phyloP scores from a whole-genome alignment of 352 stramenopile genomes.

The Thalassiosira delicatula region DNA sequence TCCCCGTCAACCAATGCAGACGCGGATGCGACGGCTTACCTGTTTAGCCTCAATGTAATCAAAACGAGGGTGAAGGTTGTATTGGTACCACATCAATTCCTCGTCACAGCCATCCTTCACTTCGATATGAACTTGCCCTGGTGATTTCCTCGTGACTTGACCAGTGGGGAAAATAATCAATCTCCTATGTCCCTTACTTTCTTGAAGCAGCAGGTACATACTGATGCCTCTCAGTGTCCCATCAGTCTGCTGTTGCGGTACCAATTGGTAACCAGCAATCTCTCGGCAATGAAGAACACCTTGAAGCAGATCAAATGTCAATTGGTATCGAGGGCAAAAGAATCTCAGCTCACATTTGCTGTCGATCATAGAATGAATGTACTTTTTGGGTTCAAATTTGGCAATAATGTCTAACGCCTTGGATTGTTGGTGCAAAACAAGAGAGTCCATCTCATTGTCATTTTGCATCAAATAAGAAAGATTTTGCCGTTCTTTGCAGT shows the following conservation, averaged over 20 bases:
- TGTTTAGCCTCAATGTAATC: constrained; percentile 47
- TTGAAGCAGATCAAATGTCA: constrained; percentile 41
- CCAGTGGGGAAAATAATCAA: constrained; percentile 56
- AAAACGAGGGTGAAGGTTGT: constrained; percentile 51
- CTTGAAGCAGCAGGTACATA: constrained; percentile 49
- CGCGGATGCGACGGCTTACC: constrained; percentile 15
- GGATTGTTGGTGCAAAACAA: constrained; percentile 44
- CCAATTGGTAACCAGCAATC: constrained; percentile 49
- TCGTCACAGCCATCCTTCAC: constrained; percentile 22
- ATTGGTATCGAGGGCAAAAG: constrained; percentile 46
- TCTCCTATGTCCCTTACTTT: background rate
- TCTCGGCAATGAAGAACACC: constrained; percentile 40
- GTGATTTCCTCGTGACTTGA: constrained; percentile 20
- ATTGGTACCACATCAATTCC: constrained; percentile 41
- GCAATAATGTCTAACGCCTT: constrained; percentile 37
- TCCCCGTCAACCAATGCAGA: constrained; percentile 2
- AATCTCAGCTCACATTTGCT: constrained; percentile 33
- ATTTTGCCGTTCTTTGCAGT: constrained; percentile 12
- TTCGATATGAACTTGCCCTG: constrained; percentile 27
- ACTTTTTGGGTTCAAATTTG: constrained; percentile 51
- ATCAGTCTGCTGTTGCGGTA: constrained; percentile 31
- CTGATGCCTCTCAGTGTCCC: constrained; percentile 40
- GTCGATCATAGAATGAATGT: constrained; percentile 45
- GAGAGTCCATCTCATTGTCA: constrained; percentile 30
- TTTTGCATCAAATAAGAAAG: constrained; percentile 21